Evolutionary conservation across 2,329 filamentous ascomycete species (phyloP), one percentile per base, ranked within the genome.

Genomic region (Aureobasidium musti): DNA sequence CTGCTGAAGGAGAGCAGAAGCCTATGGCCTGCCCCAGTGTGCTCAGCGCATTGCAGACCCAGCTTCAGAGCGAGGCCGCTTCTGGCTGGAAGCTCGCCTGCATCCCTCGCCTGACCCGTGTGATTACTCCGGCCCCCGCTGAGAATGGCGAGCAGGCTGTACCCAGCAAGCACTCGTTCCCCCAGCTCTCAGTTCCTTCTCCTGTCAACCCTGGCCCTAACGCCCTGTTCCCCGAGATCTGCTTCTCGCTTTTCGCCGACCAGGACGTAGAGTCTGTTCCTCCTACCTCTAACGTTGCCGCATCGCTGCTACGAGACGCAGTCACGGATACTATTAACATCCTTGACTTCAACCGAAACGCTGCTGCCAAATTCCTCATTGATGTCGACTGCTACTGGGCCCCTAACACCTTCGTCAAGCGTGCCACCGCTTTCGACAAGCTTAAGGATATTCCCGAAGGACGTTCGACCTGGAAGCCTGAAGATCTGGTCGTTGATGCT

Each of bases 311-410:
- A 67, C 87, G 95, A 56, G 95, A 99, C 76, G 87, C 87, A 0
- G 84, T 98, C 65, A 84, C 91, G 45, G 95, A 99, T 76, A 97
- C 93, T 0, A 95, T 99, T 79, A 97, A 97, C 75, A 89, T 92
- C 61, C 84, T 99, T 19, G 87, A 98, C 79, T 97, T 92, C 81
- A 99, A 98, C 78, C 89, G 95, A 68, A 91, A 92, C 72, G 86
- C 89, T 39, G 89, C 91, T 0, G 94, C 95, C 45, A 91, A 92
- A 67, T 95, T 92, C 72, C 81, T 99, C 41, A 96, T 97, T 73
- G 93, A 98, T 73, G 83, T 97, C 41, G 95, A 99, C 77, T 96
- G 91, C 78, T 99, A 95, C 79, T 99, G 97, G 80, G 86, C 92
- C 0, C 87, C 91, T 11, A 87, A 88, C 65, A 97, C 91, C 1